Base-by-base conservation (phyloP, 2,329 filamentous ascomycete genomes). In the Venturia aucupariae region DNA sequence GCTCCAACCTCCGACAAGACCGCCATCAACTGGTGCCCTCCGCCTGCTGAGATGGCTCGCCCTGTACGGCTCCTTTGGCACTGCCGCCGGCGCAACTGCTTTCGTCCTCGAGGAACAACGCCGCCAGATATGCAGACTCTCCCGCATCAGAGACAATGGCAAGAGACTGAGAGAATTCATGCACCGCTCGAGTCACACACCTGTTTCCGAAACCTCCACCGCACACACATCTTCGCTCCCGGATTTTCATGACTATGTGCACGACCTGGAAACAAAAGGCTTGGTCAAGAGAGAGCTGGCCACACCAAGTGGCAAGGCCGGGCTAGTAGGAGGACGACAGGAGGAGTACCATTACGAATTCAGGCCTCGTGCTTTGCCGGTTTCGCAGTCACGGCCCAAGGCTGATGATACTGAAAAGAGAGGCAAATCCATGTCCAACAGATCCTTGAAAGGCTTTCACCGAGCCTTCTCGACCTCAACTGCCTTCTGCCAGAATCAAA, bases 81-180 rank as follows among this genome's bases (percentile, higher is more conserved):
- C 61, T 42, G 61, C 61, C 32, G 61, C 61, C 30, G 46, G 42
- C 11, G 44, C 46, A 17, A 62, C 61, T n/a, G 61, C 61, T 3
- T 62, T 62, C 15, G 46, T 62, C 42, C 61, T 62, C 46, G 61
- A 62, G 42, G 61, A 54, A 32, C 61, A 62, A 24, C n/a, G 61
- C 7, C 61, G 61, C 15, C 61, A 62, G 19, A 62, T 62, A 27
- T 62, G 61, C 46, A 41, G 46, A 51, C 61, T 62, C 15, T 54
- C 42, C 39, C 38, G 27, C 35, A 51, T 62, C 32, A 44, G 30
- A 54, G 61, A 62, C n/a, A 62, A 62, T 54, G 42, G 61, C 24
- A 54, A 51, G 61, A 48, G 27, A 24, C 15, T 62, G 44, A 62
- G 27, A 41, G 61, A 48, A 24, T 44, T 62, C 22, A 44, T 62